Conservation (phyloP, 192 early-diverging fungal species). For the Dissophora globulifera region DNA sequence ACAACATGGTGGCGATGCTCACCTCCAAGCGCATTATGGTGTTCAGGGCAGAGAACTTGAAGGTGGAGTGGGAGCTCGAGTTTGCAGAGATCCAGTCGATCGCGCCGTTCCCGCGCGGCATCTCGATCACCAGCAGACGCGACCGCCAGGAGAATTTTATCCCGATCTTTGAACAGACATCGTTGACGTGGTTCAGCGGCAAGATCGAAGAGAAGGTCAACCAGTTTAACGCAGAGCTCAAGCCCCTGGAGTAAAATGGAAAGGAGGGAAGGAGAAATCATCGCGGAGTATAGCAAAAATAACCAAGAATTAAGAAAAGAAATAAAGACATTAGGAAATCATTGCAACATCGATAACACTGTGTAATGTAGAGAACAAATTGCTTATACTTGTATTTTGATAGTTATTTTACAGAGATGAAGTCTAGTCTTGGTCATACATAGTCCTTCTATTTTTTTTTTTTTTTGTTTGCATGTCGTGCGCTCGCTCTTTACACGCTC, state of each 20-base stretch:
- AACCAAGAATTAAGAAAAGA: too few relatives aligned
- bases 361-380: too few relatives aligned
- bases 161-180: slow-evolving; percentile 71
- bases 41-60: slow-evolving; percentile 72
- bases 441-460: too few relatives aligned
- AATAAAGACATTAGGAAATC: too few relatives aligned
- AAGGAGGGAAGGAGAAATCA: too few relatives aligned
- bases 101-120: slow-evolving; percentile 75
- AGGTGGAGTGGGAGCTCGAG: slow-evolving; percentile 87
- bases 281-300: too few relatives aligned
- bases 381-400: background rate
- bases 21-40: slow-evolving; percentile 84
- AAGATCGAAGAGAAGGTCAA: slow-evolving; percentile 76
- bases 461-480: too few relatives aligned
- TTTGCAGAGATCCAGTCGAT: slow-evolving; percentile 79
- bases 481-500: slow-evolving; percentile 32
- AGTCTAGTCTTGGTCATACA: too few relatives aligned
- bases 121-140: slow-evolving; percentile 72
- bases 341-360: background rate
- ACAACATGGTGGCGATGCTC: slow-evolving; percentile 87
- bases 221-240: slow-evolving; percentile 58
- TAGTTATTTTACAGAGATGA: background rate
- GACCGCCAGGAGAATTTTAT: slow-evolving; percentile 76
- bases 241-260: slow-evolving; percentile 37
- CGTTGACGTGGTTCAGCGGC: slow-evolving; percentile 74